phyloP scores from a whole-genome alignment of 2,329 filamentous ascomycete species.

The Exutisphaerella laricina region DNA sequence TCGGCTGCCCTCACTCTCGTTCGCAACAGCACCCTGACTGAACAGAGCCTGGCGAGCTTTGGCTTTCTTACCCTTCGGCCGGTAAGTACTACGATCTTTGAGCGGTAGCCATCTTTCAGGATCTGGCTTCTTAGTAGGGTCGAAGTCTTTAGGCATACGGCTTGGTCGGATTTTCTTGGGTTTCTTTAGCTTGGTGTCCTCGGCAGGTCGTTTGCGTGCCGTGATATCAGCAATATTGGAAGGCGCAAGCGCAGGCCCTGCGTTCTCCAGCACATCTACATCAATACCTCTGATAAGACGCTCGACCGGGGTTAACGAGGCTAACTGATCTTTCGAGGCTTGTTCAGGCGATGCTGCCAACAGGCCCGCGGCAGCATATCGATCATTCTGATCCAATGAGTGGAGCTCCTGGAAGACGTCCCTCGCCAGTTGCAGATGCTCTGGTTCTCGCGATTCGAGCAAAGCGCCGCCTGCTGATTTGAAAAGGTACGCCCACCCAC shows the following conservation, averaged over 20 bases:
- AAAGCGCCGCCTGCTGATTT: constrained; percentile 78
- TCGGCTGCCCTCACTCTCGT: constrained; percentile 38
- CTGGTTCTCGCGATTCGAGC: constrained; percentile 63
- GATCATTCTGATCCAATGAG: constrained; percentile 59
- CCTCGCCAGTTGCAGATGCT: constrained; percentile 65
- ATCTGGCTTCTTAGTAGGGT: constrained; percentile 73
- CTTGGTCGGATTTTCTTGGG: constrained; percentile 55
- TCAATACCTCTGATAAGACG: constrained; percentile 58
- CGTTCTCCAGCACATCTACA: constrained; percentile 56
- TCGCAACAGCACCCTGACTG: constrained; percentile 81
- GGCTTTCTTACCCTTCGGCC: constrained; percentile 84
- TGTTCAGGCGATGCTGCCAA: constrained; percentile 66
- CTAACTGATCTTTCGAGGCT: constrained; percentile 49
- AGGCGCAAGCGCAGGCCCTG: constrained; percentile 52
- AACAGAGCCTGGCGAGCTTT: constrained; percentile 61
- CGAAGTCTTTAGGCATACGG: constrained; percentile 66
- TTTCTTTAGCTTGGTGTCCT: constrained; percentile 45
- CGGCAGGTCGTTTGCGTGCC: constrained; percentile 48
- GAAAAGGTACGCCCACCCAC: constrained; percentile 57
- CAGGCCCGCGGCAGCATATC: constrained; percentile 71
- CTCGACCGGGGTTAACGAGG: constrained; percentile 56
- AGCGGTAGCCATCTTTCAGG: constrained; percentile 91
- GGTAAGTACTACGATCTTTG: constrained; percentile 79
- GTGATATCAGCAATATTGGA: constrained; percentile 18
- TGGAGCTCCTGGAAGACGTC: constrained; percentile 74